These are phyloP conservation scores for Mycena sp. DNA, from an alignment of 1,284 basidiomycete species.

Conservation along the genomic window DNA sequence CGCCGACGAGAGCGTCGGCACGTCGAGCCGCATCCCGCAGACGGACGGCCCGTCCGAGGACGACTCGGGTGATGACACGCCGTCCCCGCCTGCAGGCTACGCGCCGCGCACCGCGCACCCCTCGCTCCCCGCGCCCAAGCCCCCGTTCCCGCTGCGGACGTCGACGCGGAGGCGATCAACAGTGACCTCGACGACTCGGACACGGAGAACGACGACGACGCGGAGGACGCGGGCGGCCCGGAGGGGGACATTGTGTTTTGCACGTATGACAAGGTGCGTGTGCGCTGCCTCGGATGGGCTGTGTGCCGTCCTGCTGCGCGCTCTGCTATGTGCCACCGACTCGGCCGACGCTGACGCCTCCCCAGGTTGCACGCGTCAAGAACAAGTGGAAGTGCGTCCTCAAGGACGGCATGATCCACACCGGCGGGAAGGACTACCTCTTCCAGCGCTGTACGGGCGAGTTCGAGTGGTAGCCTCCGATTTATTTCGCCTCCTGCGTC, in stretches of 20 bases:
- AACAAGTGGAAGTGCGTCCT: constrained; percentile 99
- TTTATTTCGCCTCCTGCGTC: too few species aligned
- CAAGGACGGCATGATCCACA: constrained; percentile 97
- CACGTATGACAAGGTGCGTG: constrained; percentile 99
- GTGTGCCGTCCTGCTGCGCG: too few species aligned
- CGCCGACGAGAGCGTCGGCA: too few species aligned
- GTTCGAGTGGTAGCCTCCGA: too few species aligned
- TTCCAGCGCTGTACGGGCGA: constrained; percentile 93
- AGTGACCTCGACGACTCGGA: constrained; percentile 97
- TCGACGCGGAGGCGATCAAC: constrained; percentile 82
- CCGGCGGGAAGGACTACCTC: constrained; percentile 96
- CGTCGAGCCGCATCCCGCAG: constrained; percentile 49
- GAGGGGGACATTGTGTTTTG: constrained; percentile 95
- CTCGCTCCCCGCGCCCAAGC: constrained; percentile 31
- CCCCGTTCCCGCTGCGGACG: background rate
- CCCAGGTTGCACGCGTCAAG: constrained; percentile 94
- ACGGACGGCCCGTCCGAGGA: constrained; percentile 22
- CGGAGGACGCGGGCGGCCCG: constrained; percentile 67
- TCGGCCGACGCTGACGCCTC: constrained; percentile 22
- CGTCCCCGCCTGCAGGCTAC: constrained; percentile 43
- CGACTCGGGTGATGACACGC: constrained; percentile 15
- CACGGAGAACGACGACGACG: constrained; percentile 67
- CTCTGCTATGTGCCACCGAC: too few species aligned
- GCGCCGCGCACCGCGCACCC: constrained; percentile 48
- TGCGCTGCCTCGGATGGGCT: too few species aligned